phyloP scores from a whole-genome alignment of 257 asterid species.

The Solanum paucissectum region DNA sequence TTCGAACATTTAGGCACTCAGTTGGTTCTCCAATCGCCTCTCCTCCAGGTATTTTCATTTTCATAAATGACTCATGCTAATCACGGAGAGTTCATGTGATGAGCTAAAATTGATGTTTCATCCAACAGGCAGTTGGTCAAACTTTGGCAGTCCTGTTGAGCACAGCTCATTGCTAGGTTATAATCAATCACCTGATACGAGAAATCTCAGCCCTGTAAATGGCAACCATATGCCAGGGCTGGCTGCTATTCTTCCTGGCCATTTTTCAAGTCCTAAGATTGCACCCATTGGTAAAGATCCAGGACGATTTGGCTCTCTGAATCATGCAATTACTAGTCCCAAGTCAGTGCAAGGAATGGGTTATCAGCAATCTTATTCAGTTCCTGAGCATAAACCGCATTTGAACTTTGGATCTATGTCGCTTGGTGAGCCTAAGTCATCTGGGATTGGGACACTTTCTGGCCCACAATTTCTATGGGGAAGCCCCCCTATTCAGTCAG shows the following conservation, averaged over 20 bases:
- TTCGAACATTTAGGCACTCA: constrained; percentile 46
- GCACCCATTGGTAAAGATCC: constrained; percentile 87
- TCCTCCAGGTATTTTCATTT: constrained; percentile 63
- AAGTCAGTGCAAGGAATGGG: constrained; percentile 13
- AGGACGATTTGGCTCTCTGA: constrained; percentile 31
- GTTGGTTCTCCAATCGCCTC: constrained; percentile 86
- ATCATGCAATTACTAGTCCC: constrained; percentile 11
- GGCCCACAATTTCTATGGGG: constrained; percentile 99
- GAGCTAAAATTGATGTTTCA: neutral
- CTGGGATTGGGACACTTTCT: constrained; percentile 75
- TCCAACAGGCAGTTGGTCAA: constrained; percentile 68
- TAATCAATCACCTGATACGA: constrained; percentile 40
- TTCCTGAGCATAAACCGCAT: constrained; percentile 39
- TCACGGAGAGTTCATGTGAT: neutral
- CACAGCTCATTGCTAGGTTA: constrained; percentile 45
- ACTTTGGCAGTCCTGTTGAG: constrained; percentile 76
- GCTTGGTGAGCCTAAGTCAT: constrained; percentile 48
- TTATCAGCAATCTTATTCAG: constrained; percentile 32
- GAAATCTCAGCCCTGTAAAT: constrained; percentile 50
- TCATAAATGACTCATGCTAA: neutral
- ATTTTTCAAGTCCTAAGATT: constrained; percentile 63
- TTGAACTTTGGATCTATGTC: constrained; percentile 53
- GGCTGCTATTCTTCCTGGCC: constrained; percentile 74
- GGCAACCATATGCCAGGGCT: constrained; percentile 55
- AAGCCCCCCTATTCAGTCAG: constrained; percentile 59